phyloP scores from a whole-genome alignment of 108 stramenopile genomes.

The Skeletonema marinoi region DNA sequence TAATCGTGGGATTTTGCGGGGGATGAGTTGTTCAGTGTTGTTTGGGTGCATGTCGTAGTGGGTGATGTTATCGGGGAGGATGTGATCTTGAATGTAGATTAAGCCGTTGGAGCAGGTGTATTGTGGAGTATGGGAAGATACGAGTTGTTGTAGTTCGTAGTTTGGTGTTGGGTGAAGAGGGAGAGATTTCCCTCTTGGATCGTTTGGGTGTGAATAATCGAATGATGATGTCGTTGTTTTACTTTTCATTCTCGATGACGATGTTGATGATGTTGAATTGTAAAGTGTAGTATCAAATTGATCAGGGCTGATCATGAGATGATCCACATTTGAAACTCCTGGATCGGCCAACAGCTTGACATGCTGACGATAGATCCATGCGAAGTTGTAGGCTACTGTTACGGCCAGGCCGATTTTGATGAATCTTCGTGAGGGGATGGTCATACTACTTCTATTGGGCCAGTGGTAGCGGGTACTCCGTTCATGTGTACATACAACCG shows the following conservation, averaged over 20 bases:
- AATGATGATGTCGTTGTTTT: not conserved
- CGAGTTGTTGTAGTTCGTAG: constrained; percentile 14
- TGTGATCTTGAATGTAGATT: constrained; percentile 20
- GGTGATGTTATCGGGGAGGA: constrained; percentile 3
- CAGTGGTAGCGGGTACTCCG: no score
- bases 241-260: not conserved
- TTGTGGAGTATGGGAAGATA: not conserved
- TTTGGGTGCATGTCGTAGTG: not conserved
- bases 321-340: not conserved
- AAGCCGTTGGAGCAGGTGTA: constrained; percentile 12
- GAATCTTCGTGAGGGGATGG: not conserved
- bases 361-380: not conserved
- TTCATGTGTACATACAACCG: no score
- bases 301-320: not conserved
- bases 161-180: constrained; percentile 1
- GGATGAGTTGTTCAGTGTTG: not conserved
- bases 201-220: not conserved
- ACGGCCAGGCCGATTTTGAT: not conserved
- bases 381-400: not conserved
- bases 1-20: constrained; percentile 57
- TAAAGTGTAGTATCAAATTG: not conserved
- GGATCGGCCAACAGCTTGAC: not conserved
- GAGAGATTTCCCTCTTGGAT: constrained; percentile 11
- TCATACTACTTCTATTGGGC: not conserved
- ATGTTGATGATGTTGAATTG: not conserved